phyloP scores from a whole-genome alignment of 345 rosid genomes.

The Populus alba region DNA sequence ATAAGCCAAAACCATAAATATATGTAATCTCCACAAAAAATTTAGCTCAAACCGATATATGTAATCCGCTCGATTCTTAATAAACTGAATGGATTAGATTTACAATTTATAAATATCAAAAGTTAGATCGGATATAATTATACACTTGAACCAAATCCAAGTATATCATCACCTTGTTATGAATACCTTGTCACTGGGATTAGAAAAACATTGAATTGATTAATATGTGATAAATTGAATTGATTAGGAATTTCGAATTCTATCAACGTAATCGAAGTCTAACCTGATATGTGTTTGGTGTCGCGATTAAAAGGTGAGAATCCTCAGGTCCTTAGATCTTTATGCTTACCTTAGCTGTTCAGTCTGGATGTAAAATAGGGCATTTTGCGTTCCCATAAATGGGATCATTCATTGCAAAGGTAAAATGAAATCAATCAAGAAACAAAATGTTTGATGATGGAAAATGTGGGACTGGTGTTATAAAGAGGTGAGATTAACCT shows the following conservation, averaged over 20 bases:
- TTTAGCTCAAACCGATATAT: rapidly evolving
- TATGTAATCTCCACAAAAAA: too few species aligned
- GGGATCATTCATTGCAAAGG: not conserved
- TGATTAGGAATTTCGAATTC: not conserved
- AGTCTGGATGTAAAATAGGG: not conserved
- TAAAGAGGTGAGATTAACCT: not conserved
- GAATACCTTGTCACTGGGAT: too few species aligned
- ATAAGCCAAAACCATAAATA: rapidly evolving
- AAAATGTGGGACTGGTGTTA: not conserved
- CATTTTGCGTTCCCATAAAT: not conserved
- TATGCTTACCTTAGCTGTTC: not conserved
- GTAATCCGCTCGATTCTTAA: too few species aligned
- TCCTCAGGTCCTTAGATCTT: too few species aligned
- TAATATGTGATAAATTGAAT: too few species aligned
- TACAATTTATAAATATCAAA: too few species aligned
- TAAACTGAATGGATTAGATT: too few species aligned
- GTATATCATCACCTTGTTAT: too few species aligned
- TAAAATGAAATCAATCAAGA: not conserved
- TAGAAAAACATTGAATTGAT: too few species aligned
- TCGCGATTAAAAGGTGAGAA: too few species aligned
- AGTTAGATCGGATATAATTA: too few species aligned
- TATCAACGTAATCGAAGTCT: not conserved
- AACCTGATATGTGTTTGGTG: not conserved
- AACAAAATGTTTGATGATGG: not conserved
- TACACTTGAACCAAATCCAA: too few species aligned